Base-by-base conservation (phyloP, 441 rosid genomes). In the Gossypium trilobum region DNA sequence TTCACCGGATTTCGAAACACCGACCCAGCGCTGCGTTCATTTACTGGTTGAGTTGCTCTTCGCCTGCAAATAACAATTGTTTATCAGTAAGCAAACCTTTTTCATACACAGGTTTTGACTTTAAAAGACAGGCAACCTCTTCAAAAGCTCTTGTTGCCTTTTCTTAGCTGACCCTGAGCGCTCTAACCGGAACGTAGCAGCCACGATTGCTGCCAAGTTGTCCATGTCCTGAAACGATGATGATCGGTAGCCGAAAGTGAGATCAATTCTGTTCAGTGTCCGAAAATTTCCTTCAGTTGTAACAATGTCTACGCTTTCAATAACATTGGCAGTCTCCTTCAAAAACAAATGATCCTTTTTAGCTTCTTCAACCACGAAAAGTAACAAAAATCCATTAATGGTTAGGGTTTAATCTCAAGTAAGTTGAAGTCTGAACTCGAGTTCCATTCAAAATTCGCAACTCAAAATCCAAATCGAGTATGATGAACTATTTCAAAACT, bases 131-230 rank as follows among this genome's bases (percentile, higher is more conserved):
- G 8, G 42, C 10, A 8, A 73, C 75, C 77, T 78, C 13, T 70
- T 63, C 57, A 73, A 11, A 60, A 61, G 54, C 50, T 73, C 75
- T 67, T 67, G 77, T 68, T 50, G 77, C 73, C 67, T 71, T 66
- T 58, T 61, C 44, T 59, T 73, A 11, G 83, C 83, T 16, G 71
- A 67, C 0, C 9, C 29, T 9, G 78, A 82, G 5, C 65, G 14
- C 52, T 71, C 75, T 52, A 75, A 69, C 17, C 25, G 71, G 73
- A 81, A 81, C 5, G 82, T 82, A 42, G 65, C 78, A 0, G 78
- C 80, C 31, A 75, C 77, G 4, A 77, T 79, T 14, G 84, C 77
- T 33, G 78, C 82, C 74, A 73, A 51, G 65, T 75, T 70, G 2
- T 77, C 73, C 79, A 75, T 74, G 52, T 52, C 69, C 54, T 67